Conservation (phyloP, 2,329 filamentous ascomycete genomes). For the Iodosphaeria phyllophila region DNA sequence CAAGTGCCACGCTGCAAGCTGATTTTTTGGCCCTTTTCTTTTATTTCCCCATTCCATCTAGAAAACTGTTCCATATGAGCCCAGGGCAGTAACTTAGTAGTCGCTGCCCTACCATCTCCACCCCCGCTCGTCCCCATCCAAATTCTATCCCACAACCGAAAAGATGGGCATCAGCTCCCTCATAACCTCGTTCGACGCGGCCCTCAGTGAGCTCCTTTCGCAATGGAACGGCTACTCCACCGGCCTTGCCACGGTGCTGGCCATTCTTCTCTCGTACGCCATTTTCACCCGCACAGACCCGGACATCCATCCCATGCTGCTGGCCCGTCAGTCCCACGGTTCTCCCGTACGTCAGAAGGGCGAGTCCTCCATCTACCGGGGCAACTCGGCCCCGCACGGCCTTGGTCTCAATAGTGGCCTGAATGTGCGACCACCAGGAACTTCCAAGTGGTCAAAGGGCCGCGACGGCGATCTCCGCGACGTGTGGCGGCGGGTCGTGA, state of each 20-base stretch:
- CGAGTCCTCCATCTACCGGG: constrained; percentile 72
- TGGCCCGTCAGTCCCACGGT: constrained; percentile 65
- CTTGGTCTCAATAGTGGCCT: constrained; percentile 62
- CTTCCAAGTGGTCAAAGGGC: constrained; percentile 67
- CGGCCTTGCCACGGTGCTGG: constrained; percentile 45
- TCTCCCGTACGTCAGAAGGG: constrained; percentile 66
- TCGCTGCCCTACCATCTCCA: too few relatives aligned
- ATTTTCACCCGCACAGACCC: constrained; percentile 58
- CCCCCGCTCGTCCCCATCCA: too few relatives aligned
- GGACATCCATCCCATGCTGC: constrained; percentile 79
- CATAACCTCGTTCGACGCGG: constrained; percentile 51
- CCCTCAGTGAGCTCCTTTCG: constrained; percentile 47
- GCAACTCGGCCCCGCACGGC: constrained; percentile 69
- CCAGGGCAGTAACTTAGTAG: too few relatives aligned
- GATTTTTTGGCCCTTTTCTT: too few relatives aligned
- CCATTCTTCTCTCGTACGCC: constrained; percentile 50
- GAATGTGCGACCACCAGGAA: constrained; percentile 63
- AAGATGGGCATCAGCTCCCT: constrained; percentile 30
- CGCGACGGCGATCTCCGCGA: constrained; percentile 81
- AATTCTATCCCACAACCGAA: too few relatives aligned
- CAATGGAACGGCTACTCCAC: constrained; percentile 77
- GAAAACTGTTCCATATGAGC: too few relatives aligned
- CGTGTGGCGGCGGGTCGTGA: constrained; percentile 61
- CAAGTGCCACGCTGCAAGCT: too few relatives aligned
- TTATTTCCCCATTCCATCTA: too few relatives aligned